Conservation (phyloP, 2,329 filamentous ascomycete species). For the Aphanoascus verrucosus region DNA sequence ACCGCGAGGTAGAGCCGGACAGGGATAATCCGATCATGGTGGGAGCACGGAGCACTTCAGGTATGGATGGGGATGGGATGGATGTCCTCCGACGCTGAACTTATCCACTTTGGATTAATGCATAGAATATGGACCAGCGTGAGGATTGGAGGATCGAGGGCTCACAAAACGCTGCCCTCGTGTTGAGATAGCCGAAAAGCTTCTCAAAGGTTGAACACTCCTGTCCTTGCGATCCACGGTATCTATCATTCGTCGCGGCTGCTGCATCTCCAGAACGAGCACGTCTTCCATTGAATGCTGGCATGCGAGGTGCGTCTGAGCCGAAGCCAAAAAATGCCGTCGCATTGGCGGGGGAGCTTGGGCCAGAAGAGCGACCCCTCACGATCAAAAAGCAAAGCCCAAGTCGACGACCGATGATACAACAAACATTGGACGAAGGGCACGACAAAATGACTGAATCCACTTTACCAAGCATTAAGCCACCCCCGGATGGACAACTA, state of each 20-base stretch:
- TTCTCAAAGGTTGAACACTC: neutral
- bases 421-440: neutral
- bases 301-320: neutral
- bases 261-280: no score
- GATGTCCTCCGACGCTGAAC: no score
- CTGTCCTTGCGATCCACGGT: no score
- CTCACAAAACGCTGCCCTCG: neutral
- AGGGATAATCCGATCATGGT: neutral
- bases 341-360: neutral
- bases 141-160: no score
- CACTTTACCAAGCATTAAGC: constrained; percentile 1
- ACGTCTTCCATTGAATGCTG: neutral
- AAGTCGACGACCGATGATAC: neutral
- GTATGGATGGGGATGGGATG: neutral
- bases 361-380: neutral
- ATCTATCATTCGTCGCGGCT: no score
- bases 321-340: neutral
- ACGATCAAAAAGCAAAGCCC: neutral
- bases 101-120: no score
- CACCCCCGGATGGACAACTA: neutral
- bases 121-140: no score
- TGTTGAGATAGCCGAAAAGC: neutral
- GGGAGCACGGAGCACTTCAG: constrained; percentile 4
- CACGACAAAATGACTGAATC: neutral
- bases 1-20: neutral